Evolutionary conservation across 2,329 filamentous ascomycete species (phyloP).

Genomic region (Nothophoma quercina): DNA sequence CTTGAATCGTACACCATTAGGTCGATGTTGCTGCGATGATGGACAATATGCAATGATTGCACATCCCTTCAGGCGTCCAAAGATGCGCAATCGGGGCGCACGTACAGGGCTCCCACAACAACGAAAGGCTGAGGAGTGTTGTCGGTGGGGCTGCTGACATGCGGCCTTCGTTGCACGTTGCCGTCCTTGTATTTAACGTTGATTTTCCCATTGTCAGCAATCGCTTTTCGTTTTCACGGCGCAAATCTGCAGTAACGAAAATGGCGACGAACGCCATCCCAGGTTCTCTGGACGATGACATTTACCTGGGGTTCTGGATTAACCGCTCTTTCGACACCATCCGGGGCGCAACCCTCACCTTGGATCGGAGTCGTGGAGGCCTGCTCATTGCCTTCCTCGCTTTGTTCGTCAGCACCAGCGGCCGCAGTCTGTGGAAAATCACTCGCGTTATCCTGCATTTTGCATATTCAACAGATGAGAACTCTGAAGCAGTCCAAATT

Average conservation of each 20-base stretch:
- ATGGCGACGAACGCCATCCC: not conserved
- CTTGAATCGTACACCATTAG: not conserved
- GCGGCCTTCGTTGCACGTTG: not conserved
- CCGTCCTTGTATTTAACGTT: not conserved
- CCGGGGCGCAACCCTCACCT: slow-evolving; percentile 27
- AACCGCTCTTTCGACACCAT: slow-evolving; percentile 17
- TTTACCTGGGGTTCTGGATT: slow-evolving; percentile 29
- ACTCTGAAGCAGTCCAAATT: slow-evolving; percentile 38
- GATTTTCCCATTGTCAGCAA: not conserved
- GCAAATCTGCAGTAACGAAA: not conserved
- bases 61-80: not conserved
- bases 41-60: not conserved
- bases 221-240: no score
- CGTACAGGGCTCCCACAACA: not conserved
- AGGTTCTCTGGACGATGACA: slow-evolving; percentile 4
- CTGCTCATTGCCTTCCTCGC: slow-evolving; percentile 34
- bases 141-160: slow-evolving; percentile 1
- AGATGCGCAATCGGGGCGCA: not conserved
- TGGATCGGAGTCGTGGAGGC: slow-evolving; percentile 18
- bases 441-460: slow-evolving; percentile 19
- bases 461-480: slow-evolving; percentile 10
- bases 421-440: slow-evolving; percentile 26
- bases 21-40: not conserved
- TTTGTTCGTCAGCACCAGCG: slow-evolving; percentile 24
- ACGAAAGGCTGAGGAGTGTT: not conserved